phyloP scores from a whole-genome alignment of 2,329 filamentous ascomycete genomes.

The Apiospora phragmitis region DNA sequence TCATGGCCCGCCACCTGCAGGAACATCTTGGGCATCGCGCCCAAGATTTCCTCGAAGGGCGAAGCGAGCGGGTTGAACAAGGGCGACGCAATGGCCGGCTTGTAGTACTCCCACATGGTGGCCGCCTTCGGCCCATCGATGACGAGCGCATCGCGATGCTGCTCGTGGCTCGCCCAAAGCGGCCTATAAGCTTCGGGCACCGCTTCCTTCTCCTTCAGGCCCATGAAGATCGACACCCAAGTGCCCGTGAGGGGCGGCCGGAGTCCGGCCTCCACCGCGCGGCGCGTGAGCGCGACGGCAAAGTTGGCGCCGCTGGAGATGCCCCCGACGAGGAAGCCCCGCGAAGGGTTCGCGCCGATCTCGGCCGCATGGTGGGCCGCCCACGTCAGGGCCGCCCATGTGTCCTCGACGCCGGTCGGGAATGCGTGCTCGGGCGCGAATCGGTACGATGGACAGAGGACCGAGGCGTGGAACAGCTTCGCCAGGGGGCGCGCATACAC shows the following conservation, averaged over 20 bases:
- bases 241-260: neutral
- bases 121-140: constrained; percentile 8
- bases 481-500: neutral
- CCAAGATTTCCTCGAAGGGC: neutral
- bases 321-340: no score
- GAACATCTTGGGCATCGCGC: neutral
- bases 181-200: constrained; percentile 1
- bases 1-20: constrained; percentile 12
- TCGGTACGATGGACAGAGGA: constrained; percentile 10
- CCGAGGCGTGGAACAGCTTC: neutral
- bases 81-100: neutral
- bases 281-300: neutral
- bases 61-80: constrained; percentile 11
- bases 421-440: neutral
- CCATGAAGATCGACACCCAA: constrained; percentile 12
- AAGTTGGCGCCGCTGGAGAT: no score
- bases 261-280: neutral
- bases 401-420: no score
- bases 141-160: constrained; percentile 9
- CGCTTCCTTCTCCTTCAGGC: neutral
- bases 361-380: no score
- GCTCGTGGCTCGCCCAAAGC: constrained; percentile 7
- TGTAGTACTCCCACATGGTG: constrained; percentile 14
- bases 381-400: no score
- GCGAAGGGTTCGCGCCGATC: no score